Percentiles rank a stretch among this genome's conserved stretches.
Conservation (phyloP, 345 rosid species). For the Eutrema japonicum region DNA sequence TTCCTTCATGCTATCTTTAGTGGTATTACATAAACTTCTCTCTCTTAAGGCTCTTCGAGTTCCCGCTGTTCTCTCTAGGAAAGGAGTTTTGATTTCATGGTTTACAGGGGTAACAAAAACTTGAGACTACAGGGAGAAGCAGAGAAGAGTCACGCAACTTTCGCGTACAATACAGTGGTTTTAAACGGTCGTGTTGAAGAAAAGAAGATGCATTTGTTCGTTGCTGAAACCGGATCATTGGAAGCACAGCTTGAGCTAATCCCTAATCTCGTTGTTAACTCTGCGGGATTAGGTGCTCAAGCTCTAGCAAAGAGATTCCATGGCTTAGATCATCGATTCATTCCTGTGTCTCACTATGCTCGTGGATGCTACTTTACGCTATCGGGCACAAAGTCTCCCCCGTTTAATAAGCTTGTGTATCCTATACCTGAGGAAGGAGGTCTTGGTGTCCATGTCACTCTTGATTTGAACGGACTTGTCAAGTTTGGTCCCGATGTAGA, state of each 20-base stretch:
- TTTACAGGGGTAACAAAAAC: conserved; percentile 43
- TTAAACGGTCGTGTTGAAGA: conserved; percentile 66
- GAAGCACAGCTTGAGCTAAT: conserved; percentile 62
- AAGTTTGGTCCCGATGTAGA: conserved; percentile 98
- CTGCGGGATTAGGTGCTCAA: conserved; percentile 82
- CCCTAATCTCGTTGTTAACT: conserved; percentile 74
- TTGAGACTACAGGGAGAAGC: conserved; percentile 74
- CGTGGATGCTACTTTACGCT: conserved; percentile 86
- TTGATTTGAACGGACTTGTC: conserved; percentile 83
- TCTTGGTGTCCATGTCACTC: conserved; percentile 85
- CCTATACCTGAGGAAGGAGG: conserved; percentile 95
- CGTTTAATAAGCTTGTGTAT: conserved; percentile 74
- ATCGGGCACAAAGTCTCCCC: conserved; percentile 53
- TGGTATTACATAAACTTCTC: conserved; percentile 50
- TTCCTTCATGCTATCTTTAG: conserved; percentile 78
- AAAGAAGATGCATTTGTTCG: conserved; percentile 56
- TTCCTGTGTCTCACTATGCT: conserved; percentile 72
- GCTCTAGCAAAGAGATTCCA: conserved; percentile 68
- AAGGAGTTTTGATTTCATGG: conserved; percentile 48
- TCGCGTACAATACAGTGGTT: conserved; percentile 76
- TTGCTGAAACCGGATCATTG: conserved; percentile 54
- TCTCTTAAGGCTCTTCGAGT: neutral
- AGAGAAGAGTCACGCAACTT: conserved; percentile 63
- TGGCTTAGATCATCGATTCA: conserved; percentile 49
- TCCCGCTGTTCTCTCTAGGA: conserved; percentile 20